Evolutionary conservation across 306 rosid genomes (phyloP), one percentile per base, ranked within the genome.

Genomic region (Rubus idaeus): DNA sequence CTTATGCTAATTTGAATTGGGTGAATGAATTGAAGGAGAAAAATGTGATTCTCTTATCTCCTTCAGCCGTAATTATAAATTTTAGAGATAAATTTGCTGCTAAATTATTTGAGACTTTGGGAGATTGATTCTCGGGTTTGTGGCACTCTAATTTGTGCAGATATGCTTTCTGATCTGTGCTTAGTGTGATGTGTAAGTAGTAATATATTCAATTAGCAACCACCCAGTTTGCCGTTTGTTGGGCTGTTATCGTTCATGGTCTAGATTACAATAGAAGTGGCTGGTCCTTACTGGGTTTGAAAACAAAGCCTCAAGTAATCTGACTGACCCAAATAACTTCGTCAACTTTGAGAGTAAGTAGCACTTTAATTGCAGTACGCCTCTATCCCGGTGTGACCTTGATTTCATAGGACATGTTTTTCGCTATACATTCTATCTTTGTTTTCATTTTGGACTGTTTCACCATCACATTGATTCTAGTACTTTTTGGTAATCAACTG

Each of bases 281-380:
- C n/a, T 61, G n/a, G 35, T 61, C 42, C 67, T 61, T 60, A 60
- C 37, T 60, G 40, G 65, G 65, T 60, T 60, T 60, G 61, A 10
- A 60, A 26, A 26, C 8, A 60, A 10, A 26, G 44, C 42, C n/a
- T 61, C 12, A 39, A 12, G 42, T 61, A 13, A 11, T 61, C 9
- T 61, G 40, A 11, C 67, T 12, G 41, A 0, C 7, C 64, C 0
- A 52, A 57, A 21, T 57, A 57, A 57, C 37, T 57, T 57, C 6
- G 9, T 1, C 18, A 61, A 61, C 46, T 35, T 63, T 63, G 45
- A 37, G 68, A 2, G 10, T 7, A 39, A 2, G 9, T 63, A 63
- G 23, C 46, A 11, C 12, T 20, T 20, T 3, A 3, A 20, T 56
- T 56, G 62, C 62, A 20, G 21, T 56, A 53, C 14, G 37, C 63